A percentile compares a stretch with the other conserved stretches of the same genome.
These are phyloP conservation scores for Aechmea fasciata DNA, from an alignment of 176 grass and related monocot genomes.

Conservation along the genomic window DNA sequence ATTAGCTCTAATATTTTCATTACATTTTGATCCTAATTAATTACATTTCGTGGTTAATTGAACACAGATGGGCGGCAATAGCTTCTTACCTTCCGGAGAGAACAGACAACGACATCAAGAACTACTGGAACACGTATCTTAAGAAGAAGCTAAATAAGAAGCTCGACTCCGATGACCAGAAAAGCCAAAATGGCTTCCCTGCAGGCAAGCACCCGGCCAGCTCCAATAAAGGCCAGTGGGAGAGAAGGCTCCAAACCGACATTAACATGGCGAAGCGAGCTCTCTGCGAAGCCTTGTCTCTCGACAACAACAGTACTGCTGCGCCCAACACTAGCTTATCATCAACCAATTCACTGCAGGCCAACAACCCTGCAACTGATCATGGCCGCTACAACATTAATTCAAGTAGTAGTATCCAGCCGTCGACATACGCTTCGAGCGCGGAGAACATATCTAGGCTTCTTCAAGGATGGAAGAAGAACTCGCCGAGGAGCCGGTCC, in stretches of 20 bases:
- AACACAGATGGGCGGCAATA: constrained; percentile 65
- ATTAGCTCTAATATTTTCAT: too few species aligned
- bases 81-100: constrained; percentile 63
- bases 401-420: not conserved
- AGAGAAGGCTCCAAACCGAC: constrained; percentile 63
- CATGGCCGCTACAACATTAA: not conserved
- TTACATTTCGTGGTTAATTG: not conserved
- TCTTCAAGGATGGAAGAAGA: constrained; percentile 34
- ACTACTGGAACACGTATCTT: constrained; percentile 77
- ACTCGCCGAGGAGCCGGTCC: constrained; percentile 22
- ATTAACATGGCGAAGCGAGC: constrained; percentile 55
- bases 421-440: constrained; percentile 20
- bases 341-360: not conserved
- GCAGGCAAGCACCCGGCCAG: not conserved
- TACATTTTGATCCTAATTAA: too few species aligned
- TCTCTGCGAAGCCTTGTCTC: constrained; percentile 49
- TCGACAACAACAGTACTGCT: constrained; percentile 23
- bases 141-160: constrained; percentile 45
- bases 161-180: constrained; percentile 2
- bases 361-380: constrained; percentile 1
- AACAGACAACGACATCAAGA: constrained; percentile 80
- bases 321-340: not conserved
- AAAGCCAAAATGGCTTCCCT: not conserved
- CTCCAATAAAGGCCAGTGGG: constrained; percentile 60
- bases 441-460: constrained; percentile 29